Evolutionary conservation across 768 basidiomycete genomes (phyloP), one percentile per base, ranked within the genome.

Genomic region (Royoungia palumana): DNA sequence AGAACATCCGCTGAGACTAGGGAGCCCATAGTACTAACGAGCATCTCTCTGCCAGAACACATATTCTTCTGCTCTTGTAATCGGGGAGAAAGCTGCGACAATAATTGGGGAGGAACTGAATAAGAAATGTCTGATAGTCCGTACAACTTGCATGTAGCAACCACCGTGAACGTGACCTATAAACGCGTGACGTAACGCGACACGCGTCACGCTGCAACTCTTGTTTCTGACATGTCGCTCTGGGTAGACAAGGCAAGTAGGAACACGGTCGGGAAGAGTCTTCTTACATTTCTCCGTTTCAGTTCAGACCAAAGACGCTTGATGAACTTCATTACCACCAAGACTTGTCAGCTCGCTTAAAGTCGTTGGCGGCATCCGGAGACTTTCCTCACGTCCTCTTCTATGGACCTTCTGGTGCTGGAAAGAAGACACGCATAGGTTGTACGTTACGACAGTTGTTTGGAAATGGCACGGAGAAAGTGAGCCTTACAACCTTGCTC

Each of bases 351-450:
- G 74, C 78, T 20, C 81, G 95, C 21, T 74, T 97, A 27, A 79
- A 78, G 51, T 87, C 94, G 2, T 74, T 97, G 53, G 86, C 94
- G 0, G 79, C 83, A 1, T 86, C 90, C 1, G 90, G 91, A 1
- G 94, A 98, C 73, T 97, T 99, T 64, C 95, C 95, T 8, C 95
- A 99, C 65, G 85, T 96, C 74, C 80, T 99, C 2, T 95, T 98
- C 73, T 99, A 97, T 62, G 95, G 95, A 0, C 95, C 95, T 9
- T 90, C 90, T 5, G 95, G 95, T 19, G 93, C 95, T 13, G 95
- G 95, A 14, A 98, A 98, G 76, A 99, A 99, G 79, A 98, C 95
- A 37, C 78, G 95, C 32, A 93, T 98, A 58, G 85, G 86, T 57
- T 90, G 89, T 53, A 94, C 91, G 6, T 66, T 99, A 49, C 75